Conservation (phyloP, 306 rosid genomes). For the Leucaena leucocephala region DNA sequence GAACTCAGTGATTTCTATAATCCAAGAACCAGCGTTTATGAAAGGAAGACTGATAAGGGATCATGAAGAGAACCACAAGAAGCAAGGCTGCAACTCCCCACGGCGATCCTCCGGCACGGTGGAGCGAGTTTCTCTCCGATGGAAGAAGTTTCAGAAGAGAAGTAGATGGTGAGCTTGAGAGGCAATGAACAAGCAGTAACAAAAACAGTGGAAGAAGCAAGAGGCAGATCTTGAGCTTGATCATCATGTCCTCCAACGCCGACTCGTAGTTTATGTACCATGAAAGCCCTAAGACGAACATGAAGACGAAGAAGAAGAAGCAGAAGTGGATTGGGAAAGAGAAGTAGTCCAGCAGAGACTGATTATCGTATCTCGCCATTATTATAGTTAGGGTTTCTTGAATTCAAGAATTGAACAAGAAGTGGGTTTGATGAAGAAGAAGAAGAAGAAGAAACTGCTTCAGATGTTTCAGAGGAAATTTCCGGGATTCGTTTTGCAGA, state of each 20-base stretch:
- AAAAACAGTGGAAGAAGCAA: slow-evolving; percentile 59
- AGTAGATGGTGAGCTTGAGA: slow-evolving; percentile 42
- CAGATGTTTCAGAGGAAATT: neutral
- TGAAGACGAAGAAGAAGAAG: slow-evolving; percentile 53
- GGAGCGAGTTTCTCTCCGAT: slow-evolving; percentile 64
- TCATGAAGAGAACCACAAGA: slow-evolving; percentile 59
- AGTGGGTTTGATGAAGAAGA: too few species aligned
- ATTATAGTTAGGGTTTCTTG: neutral
- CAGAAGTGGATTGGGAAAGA: slow-evolving; percentile 65
- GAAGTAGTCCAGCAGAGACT: slow-evolving; percentile 53
- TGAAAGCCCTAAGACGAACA: slow-evolving; percentile 60
- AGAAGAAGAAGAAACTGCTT: neutral
- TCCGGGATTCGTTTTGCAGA: neutral
- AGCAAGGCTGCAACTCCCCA: slow-evolving; percentile 84
- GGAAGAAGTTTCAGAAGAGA: slow-evolving; percentile 53
- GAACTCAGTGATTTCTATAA: slow-evolving; percentile 28
- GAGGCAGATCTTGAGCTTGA: slow-evolving; percentile 62
- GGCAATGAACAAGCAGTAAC: slow-evolving; percentile 57
- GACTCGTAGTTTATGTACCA: slow-evolving; percentile 82
- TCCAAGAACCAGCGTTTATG: slow-evolving; percentile 78
- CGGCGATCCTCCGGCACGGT: slow-evolving; percentile 84
- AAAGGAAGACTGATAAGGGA: slow-evolving; percentile 74
- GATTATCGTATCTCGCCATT: slow-evolving; percentile 53
- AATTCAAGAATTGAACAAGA: too few species aligned
- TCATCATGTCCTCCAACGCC: slow-evolving; percentile 49